These are phyloP conservation scores for Trichoderma oligosporum DNA, from an alignment of 2,329 filamentous ascomycete species.

Conservation along the genomic window DNA sequence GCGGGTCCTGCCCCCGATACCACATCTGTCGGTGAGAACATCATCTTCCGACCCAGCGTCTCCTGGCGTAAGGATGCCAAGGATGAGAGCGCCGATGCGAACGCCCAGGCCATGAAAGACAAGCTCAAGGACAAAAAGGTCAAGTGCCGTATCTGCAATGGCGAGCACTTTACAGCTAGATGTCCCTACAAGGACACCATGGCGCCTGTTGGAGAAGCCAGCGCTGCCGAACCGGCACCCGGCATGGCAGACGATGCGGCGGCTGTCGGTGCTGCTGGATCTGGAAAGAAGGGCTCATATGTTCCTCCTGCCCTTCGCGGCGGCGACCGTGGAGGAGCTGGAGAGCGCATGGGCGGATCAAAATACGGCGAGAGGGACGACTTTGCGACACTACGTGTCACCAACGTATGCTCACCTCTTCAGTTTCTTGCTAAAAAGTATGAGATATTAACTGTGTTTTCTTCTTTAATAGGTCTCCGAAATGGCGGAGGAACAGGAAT, in stretches of 20 bases:
- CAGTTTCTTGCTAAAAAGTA: background rate
- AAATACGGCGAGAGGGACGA: constrained; percentile 95
- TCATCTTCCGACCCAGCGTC: constrained; percentile 86
- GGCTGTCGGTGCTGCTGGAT: constrained; percentile 48
- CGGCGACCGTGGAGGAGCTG: constrained; percentile 58
- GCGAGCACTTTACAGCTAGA: constrained; percentile 97
- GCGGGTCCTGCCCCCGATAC: constrained; percentile 82
- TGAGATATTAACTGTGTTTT: background rate
- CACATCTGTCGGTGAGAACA: constrained; percentile 94
- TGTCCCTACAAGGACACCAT: constrained; percentile 99
- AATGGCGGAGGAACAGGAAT: constrained; percentile 91
- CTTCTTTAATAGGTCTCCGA: constrained; percentile 69
- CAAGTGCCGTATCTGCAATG: constrained; percentile 98
- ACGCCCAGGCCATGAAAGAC: constrained; percentile 71
- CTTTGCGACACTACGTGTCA: constrained; percentile 91
- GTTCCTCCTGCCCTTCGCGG: constrained; percentile 92
- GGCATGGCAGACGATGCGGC: constrained; percentile 50
- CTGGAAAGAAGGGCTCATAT: constrained; percentile 74
- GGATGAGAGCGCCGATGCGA: constrained; percentile 70
- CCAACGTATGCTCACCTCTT: constrained; percentile 63
- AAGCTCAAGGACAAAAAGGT: constrained; percentile 98
- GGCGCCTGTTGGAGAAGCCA: constrained; percentile 71
- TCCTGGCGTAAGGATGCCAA: constrained; percentile 92
- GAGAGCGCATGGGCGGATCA: constrained; percentile 76
- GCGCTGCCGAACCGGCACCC: constrained; percentile 51